Evolutionary conservation across 2,329 filamentous ascomycete species (phyloP).

Genomic region (Colletotrichum tabaci): DNA sequence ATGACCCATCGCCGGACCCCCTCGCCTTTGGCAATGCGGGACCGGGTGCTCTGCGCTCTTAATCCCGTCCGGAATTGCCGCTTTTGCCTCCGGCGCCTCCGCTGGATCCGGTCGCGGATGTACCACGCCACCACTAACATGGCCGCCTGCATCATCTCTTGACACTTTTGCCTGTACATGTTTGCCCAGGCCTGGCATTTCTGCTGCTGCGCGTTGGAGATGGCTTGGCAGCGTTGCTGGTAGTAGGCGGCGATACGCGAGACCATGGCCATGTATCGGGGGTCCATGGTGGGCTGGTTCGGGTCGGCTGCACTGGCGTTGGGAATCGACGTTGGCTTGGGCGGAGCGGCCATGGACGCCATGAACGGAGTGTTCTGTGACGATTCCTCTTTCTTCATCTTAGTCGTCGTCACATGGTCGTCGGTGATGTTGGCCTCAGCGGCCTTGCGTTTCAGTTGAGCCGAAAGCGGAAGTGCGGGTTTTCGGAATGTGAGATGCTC

Average conservation of each 20-base stretch:
- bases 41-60: constrained; percentile 50
- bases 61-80: constrained; percentile 59
- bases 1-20: constrained; percentile 61
- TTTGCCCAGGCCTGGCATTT: constrained; percentile 64
- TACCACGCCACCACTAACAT: constrained; percentile 67
- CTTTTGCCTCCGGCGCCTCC: constrained; percentile 58
- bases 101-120: constrained; percentile 62
- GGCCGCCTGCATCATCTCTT: constrained; percentile 64
- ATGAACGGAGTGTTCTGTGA: constrained; percentile 19
- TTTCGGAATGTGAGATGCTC: constrained; percentile 53
- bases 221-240: constrained; percentile 63
- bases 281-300: constrained; percentile 50
- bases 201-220: constrained; percentile 63
- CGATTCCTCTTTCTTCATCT: constrained; percentile 35
- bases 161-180: constrained; percentile 62
- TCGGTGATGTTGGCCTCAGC: constrained; percentile 30
- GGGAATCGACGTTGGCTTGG: constrained; percentile 25
- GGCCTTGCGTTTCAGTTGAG: constrained; percentile 43
- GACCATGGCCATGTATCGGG: constrained; percentile 61
- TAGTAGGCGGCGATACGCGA: constrained; percentile 65
- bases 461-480: constrained; percentile 34
- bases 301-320: constrained; percentile 23
- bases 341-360: constrained; percentile 20
- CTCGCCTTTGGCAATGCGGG: constrained; percentile 57
- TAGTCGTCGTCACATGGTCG: constrained; percentile 31